Evolutionary conservation across 2,329 filamentous ascomycete genomes (phyloP), one percentile per base, ranked within the genome.

Genomic region (Aspergillus floridensis): DNA sequence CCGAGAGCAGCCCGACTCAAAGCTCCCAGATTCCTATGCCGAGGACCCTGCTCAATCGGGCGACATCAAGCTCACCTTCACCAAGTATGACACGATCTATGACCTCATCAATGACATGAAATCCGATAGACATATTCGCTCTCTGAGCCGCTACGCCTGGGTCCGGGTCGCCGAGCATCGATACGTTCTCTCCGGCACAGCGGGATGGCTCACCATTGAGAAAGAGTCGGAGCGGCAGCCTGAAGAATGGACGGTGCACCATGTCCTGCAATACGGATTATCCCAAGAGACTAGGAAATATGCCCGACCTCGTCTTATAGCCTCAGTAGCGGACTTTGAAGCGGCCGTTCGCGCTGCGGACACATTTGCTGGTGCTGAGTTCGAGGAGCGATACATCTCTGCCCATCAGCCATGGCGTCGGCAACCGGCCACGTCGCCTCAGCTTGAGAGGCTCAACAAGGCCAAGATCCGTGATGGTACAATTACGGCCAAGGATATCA

Each of bases 61-160:
- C 53, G 64, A 77, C 12, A 74, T 81, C 11, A 83, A 81, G 21
- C 79, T 97, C 31, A 89, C 86, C 0, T 96, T 98, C 69, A 93
- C 91, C 7, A 91, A 96, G 67, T 99, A 98, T 73, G 89, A 90
- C 59, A 93, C 89, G 2, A 87, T 99, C n/a, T 88, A 92, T 64
- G 95, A 98, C 68, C 83, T 99, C 14, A 88, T 99, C 38, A 84
- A 88, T 49, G 93, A 98, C 72, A 88, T 87, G 0, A 89, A 87
- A 2, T 86, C 85, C 29, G 93, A 98, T 69, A 82, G 82, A 49
- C 88, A 93, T 69, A 92, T 98, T 61, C 86, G 91, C 49, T 80
- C 83, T 16, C 80, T 96, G 21, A 96, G 92, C 71, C 81, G 81
- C 14, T 80, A 90, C 70, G 83, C 91, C 0, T 99, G 95, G 95